Evolutionary conservation across 1,139 yeast species (phyloP), one percentile per base, ranked within the genome.

Genomic region (Suhomyces bribrorum): DNA sequence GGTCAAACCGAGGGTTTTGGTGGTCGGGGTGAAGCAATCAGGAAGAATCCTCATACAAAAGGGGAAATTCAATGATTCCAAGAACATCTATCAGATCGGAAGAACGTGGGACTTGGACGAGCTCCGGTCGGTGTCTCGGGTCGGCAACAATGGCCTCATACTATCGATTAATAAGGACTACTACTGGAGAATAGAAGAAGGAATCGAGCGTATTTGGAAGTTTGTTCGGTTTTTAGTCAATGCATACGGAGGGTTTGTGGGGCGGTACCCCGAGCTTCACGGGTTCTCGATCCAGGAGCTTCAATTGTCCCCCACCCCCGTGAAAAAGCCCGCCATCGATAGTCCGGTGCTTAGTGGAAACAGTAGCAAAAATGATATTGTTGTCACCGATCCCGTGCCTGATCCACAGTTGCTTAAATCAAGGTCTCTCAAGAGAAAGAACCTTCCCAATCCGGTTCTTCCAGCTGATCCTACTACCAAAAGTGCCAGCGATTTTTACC

Each of bases 21-120:
- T 68, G 5, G 51, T 73, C 14, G 70, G 77, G 53, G 55, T 61
- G 7, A 69, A 69, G 47, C 60, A 64, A 40, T 56, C 70, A 4
- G 94, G 95, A 3, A 67, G 86, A 17, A 83, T 87, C 30, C 73
- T 83, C 40, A 56, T 92, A 18, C 96, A 89, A 56, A 92, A 92
- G 62, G 96, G 95, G 2, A 82, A 95, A 51, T 88, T 78, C 57
- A 86, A 85, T 52, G 72, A 79, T 8, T 81, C 81, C 44, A 88
- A 69, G 40, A 56, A 86, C 3, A 62, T 81, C 3, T 82, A 86
- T 54, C 97, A 90, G 61, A 86, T 92, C 38, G 98, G 98, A 27
- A 77, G 96, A 54, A 84, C 95, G 5, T 92, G 98, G 98, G 83
- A 82, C 47, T 65, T 92, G 54, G 87, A 79, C 44, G 95, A 87